These are phyloP conservation scores for Lagenaria siceraria DNA, from an alignment of 306 rosid genomes.

Conservation along the genomic window DNA sequence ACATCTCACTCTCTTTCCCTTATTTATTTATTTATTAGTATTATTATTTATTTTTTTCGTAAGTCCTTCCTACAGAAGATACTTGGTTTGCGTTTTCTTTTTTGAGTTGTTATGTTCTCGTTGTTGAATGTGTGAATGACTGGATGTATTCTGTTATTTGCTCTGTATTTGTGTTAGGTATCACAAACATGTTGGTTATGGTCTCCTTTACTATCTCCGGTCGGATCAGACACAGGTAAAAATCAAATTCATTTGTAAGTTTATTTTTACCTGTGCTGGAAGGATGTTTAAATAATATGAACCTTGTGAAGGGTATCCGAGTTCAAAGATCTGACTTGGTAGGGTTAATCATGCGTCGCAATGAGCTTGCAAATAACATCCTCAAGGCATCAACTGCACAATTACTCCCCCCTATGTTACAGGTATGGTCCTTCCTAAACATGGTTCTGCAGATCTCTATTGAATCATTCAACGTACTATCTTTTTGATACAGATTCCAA, in stretches of 20 bases:
- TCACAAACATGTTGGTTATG: conserved; percentile 54
- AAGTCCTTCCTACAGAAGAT: background rate
- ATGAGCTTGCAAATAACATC: conserved; percentile 78
- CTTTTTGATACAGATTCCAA: conserved; percentile 42
- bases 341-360: conserved; percentile 80
- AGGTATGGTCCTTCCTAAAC: conserved; percentile 25
- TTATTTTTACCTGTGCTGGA: conserved; percentile 7
- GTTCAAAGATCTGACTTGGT: conserved; percentile 79
- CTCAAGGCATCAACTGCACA: conserved; percentile 63
- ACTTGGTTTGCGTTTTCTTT: background rate
- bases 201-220: conserved; percentile 82
- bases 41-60: background rate
- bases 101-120: background rate
- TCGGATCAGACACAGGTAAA: conserved; percentile 73
- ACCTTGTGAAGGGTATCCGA: conserved; percentile 44
- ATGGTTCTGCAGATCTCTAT: conserved; percentile 11
- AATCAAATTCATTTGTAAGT: background rate
- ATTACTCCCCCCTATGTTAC: conserved; percentile 69
- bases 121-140: background rate
- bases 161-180: conserved; percentile 37
- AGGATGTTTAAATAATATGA: conserved; percentile 11
- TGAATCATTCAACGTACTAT: conserved; percentile 9
- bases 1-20: background rate
- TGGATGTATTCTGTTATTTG: conserved; percentile 2
- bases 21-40: too few relatives aligned